These are phyloP conservation scores for Elymus sibiricus DNA, from an alignment of 176 grass and related monocot genomes.

Conservation along the genomic window DNA sequence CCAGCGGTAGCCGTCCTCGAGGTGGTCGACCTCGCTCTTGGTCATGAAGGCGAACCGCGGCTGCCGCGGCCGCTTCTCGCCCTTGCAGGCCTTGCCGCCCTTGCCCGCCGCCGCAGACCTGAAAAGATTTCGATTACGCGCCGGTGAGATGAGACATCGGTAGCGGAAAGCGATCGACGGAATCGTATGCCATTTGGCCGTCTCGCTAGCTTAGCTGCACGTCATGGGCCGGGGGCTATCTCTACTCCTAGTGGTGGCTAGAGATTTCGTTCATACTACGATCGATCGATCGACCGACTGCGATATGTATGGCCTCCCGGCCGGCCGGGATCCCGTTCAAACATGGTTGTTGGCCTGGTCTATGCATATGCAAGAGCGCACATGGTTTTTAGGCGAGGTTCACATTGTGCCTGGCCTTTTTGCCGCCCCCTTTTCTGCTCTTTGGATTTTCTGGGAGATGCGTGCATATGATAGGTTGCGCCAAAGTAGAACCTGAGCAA, in stretches of 20 bases:
- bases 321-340: slow-evolving; percentile 32
- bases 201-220: background rate
- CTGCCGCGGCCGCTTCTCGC: slow-evolving; percentile 81
- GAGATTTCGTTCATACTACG: slow-evolving; percentile 41
- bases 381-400: slow-evolving; percentile 37
- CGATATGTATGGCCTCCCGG: background rate
- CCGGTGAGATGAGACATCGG: background rate
- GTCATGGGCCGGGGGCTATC: too few species aligned
- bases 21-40: slow-evolving; percentile 96
- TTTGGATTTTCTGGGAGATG: slow-evolving; percentile 22
- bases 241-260: background rate
- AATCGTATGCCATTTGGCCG: background rate
- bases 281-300: background rate
- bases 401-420: slow-evolving; percentile 29
- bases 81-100: slow-evolving; percentile 42
- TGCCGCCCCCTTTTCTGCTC: background rate
- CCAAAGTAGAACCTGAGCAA: slow-evolving; percentile 18
- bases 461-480: slow-evolving; percentile 26
- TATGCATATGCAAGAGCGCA: background rate
- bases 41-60: slow-evolving; percentile 93
- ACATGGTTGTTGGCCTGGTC: slow-evolving; percentile 30
- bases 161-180: background rate
- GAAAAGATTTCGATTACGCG: background rate
- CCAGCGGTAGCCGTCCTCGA: slow-evolving; percentile 97
- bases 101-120: slow-evolving; percentile 4